Evolutionary conservation across 2,329 filamentous ascomycete genomes (phyloP), one percentile per base, ranked within the genome.

Genomic region (Penicillium olsonii): DNA sequence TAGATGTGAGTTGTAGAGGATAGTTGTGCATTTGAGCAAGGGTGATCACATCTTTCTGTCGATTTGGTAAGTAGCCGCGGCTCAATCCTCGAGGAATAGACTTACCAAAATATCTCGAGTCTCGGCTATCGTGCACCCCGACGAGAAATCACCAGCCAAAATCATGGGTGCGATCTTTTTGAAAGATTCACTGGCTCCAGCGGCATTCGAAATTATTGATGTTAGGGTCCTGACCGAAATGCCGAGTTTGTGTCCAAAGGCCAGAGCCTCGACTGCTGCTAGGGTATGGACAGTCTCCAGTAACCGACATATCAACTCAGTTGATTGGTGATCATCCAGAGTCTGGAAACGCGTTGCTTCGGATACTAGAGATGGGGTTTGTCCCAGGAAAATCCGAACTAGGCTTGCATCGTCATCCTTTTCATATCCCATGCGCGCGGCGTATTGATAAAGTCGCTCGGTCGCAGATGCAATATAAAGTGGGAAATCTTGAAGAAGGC

Each of bases 211-310:
- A 24, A 54, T 54, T 11, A 54, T 54, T 37, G 51, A 37, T 6
- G n/a, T 10, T 2, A 54, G 51, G 10, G 20, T 26, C 2, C n/a
- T 34, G 15, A 15, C 41, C 7, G 42, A 41, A 27, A 53, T 20
- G 4, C 37, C 47, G n/a, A 54, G 42, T 19, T 48, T 51, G 1
- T 33, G 14, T 29, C 42, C 51, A 5, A 54, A 48, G 14, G 42
- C 48, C 33, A 54, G 24, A 18, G 51, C 48, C 44, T 54, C 51
- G 37, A 54, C 18, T 7, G 48, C 51, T 33, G 48, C 43, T 29
- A 41, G 11, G 1, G 42, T 45, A 17, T 54, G 51, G 4, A 51
- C 48, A n/a, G 17, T 54, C 26, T 51, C 38, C 14, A 54, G 20
- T 20, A 54, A n/a, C 3, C 35, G 24, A 10, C 47, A 44, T 38